Evolutionary conservation across 495 filamentous ascomycete species (phyloP), one percentile per base, ranked within the genome.

Genomic region (Podospora didyma): DNA sequence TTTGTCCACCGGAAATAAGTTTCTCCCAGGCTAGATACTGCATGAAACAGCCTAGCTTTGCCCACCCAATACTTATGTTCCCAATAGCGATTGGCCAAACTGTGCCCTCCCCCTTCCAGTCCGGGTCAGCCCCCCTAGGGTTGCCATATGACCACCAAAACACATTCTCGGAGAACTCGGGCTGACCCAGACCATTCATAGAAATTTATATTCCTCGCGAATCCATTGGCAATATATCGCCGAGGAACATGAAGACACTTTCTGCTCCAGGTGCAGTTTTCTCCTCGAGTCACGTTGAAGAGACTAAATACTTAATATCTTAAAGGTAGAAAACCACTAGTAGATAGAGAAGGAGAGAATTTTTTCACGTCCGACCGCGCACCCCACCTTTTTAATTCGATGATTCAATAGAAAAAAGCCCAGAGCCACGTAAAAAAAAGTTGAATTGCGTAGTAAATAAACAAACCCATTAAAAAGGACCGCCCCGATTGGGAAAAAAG

Each of bases 21-120:
- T 46, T 46, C 44, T 46, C 44, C 19, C 44, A 46, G 5, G 14
- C 44, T 17, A 46, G 44, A 46, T 46, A 46, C 21, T 46, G 44
- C 21, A 46, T 46, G 44, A 46, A 46, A 46, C 44, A 17, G 21
- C 44, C 44, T 20, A 19, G 44, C 44, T 46, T 46, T 46, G 21
- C 44, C 44, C 44, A 46, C 44, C n/a, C 19, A 46, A 46, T 9
- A 46, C 16, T 4, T 46, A 46, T 46, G 44, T 46, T 46, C 44
- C 44, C 44, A 46, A 46, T 46, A 46, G 44, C 16, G 44, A 46
- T 46, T 46, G 44, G 44, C 44, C 44, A 46, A 46, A 46, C 44
- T 46, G 21, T 46, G 44, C 44, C 44, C 44, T 46, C 44, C 12
- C 44, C 44, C 44, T 17, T n/a, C n/a, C n/a, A 46, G 44, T 46